Evolutionary conservation across 371 early-diverging fungal species (phyloP).

Genomic region (Zychaea mexicana): DNA sequence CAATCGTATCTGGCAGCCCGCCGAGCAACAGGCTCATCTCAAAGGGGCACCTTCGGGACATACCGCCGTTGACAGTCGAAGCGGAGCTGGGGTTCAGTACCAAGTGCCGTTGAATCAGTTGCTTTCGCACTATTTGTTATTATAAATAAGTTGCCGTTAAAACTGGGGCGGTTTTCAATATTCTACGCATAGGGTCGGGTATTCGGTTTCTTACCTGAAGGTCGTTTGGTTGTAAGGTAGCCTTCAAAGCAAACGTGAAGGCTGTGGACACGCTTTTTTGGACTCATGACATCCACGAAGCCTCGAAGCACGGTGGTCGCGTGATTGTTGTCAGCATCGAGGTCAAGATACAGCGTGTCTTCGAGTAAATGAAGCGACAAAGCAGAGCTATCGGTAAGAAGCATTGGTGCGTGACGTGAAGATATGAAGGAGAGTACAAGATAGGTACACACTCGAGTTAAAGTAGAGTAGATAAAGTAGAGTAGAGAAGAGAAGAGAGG

Average conservation of each 20-base stretch:
- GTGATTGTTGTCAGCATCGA: background rate
- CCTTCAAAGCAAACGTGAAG: background rate
- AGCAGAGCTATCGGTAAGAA: background rate
- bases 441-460: too few relatives aligned
- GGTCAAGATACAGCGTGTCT: background rate
- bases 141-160: background rate
- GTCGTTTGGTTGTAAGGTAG: background rate
- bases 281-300: background rate
- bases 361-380: constrained; percentile 1
- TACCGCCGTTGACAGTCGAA: background rate
- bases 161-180: background rate
- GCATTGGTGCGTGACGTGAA: too few relatives aligned
- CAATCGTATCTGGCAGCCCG: background rate
- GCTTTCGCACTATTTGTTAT: background rate
- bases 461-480: background rate
- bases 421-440: too few relatives aligned
- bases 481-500: background rate
- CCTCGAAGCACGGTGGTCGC: background rate
- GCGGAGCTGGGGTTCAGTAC: constrained; percentile 4
- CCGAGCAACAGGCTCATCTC: background rate
- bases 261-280: background rate
- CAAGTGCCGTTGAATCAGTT: constrained; percentile 1
- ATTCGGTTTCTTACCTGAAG: background rate
- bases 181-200: too few relatives aligned
- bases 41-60: background rate